Conservation (phyloP, 208 protist species). For the Crithidia bombi region DNA sequence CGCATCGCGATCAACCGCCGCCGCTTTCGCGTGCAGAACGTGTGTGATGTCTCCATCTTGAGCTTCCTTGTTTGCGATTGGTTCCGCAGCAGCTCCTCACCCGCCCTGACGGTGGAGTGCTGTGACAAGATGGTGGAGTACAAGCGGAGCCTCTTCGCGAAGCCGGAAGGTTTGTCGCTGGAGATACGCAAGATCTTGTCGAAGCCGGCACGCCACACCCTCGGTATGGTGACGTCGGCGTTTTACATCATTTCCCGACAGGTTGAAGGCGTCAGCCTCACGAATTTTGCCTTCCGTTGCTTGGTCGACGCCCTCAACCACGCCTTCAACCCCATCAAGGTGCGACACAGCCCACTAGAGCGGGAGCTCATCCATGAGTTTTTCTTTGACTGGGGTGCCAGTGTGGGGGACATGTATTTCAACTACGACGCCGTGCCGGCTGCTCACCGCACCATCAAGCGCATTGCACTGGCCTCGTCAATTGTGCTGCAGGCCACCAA, state of each 20-base stretch:
- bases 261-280: slow-evolving; percentile 41
- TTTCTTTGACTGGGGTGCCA: slow-evolving; percentile 68
- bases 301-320: slow-evolving; percentile 75
- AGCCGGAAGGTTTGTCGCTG: slow-evolving; percentile 40
- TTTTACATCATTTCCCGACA: slow-evolving; percentile 63
- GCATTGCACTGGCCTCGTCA: slow-evolving; percentile 68
- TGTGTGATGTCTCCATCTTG: slow-evolving; percentile 62
- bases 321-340: slow-evolving; percentile 77
- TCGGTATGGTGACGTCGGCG: slow-evolving; percentile 78
- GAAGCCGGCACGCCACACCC: slow-evolving; percentile 73
- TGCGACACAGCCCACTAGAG: slow-evolving; percentile 71
- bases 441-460: slow-evolving; percentile 59
- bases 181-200: slow-evolving; percentile 60
- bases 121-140: slow-evolving; percentile 69
- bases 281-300: slow-evolving; percentile 62
- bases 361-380: slow-evolving; percentile 74
- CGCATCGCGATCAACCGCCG: slow-evolving; percentile 82
- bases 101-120: slow-evolving; percentile 59
- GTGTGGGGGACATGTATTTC: slow-evolving; percentile 79
- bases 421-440: slow-evolving; percentile 53
- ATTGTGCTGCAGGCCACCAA: slow-evolving; percentile 48
- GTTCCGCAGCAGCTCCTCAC: slow-evolving; percentile 73
- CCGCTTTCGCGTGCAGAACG: slow-evolving; percentile 61
- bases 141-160: slow-evolving; percentile 43
- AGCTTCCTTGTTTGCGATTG: slow-evolving; percentile 84